These are phyloP conservation scores for Sphaceloma murrayae DNA, from an alignment of 2,329 filamentous ascomycete species.

Conservation along the genomic window DNA sequence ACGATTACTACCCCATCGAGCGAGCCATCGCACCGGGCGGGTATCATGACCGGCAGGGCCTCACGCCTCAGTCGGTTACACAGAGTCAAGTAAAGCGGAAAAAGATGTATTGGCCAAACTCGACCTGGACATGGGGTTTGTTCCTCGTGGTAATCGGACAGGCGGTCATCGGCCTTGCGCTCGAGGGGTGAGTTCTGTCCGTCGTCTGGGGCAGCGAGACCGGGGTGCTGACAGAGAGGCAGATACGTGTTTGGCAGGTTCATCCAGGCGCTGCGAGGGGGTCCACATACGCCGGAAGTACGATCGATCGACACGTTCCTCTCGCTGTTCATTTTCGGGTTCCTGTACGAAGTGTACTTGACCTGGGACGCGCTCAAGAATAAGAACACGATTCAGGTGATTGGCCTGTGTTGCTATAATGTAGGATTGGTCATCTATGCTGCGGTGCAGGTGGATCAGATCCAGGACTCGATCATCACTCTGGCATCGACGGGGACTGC, in stretches of 20 bases:
- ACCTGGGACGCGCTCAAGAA: slow-evolving; percentile 87
- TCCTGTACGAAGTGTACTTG: slow-evolving; percentile 80
- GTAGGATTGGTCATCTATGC: slow-evolving; percentile 86
- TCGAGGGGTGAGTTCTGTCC: slow-evolving; percentile 64
- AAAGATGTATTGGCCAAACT: slow-evolving; percentile 66
- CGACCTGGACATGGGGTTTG: slow-evolving; percentile 82
- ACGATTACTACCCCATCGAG: slow-evolving; percentile 39
- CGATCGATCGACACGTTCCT: slow-evolving; percentile 86
- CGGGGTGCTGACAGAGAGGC: slow-evolving; percentile 15
- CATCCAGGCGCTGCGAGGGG: slow-evolving; percentile 50
- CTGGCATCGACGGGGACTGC: slow-evolving; percentile 28
- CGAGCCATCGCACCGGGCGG: slow-evolving; percentile 38
- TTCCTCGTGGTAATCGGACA: slow-evolving; percentile 65
- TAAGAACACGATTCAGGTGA: slow-evolving; percentile 98
- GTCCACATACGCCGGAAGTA: slow-evolving; percentile 33
- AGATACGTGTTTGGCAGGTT: slow-evolving; percentile 89
- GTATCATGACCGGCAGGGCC: slow-evolving; percentile 45
- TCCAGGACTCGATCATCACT: slow-evolving; percentile 57
- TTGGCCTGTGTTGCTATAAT: slow-evolving; percentile 89
- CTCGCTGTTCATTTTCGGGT: slow-evolving; percentile 93
- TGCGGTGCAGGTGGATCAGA: slow-evolving; percentile 85
- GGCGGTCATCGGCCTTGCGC: slow-evolving; percentile 66
- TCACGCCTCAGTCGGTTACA: slow-evolving; percentile 32
- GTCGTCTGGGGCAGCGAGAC: not conserved
- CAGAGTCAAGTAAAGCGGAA: slow-evolving; percentile 21